Percentiles rank a stretch among this genome's conserved stretches.
These are phyloP conservation scores for Termitomyces sp. DNA, from an alignment of 1,284 basidiomycete species.

Conservation along the genomic window DNA sequence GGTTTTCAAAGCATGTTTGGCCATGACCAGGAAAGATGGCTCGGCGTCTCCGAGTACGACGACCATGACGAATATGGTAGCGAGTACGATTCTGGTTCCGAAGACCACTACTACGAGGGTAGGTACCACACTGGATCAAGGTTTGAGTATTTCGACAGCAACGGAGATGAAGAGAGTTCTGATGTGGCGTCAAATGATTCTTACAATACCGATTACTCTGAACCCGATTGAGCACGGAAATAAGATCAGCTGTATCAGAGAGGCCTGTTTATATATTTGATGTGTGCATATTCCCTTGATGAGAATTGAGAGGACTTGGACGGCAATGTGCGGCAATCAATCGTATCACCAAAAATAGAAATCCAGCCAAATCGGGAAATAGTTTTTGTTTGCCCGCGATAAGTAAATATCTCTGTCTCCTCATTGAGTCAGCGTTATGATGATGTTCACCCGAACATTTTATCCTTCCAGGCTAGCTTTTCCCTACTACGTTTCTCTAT, in stretches of 20 bases:
- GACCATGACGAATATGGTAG: background rate
- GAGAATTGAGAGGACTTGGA: too few species aligned
- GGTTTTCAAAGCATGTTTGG: background rate
- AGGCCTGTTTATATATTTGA: too few species aligned
- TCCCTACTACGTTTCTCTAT: background rate
- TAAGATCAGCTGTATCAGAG: too few species aligned
- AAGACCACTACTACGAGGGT: background rate
- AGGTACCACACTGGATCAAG: background rate
- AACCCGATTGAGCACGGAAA: conserved; percentile 4
- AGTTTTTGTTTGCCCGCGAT: conserved; percentile 3
- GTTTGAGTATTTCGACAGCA: background rate
- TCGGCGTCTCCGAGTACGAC: background rate
- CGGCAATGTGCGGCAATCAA: background rate
- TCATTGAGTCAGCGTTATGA: conserved; percentile 17
- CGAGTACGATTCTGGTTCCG: conserved; percentile 1
- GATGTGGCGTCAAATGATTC: conserved; percentile 2
- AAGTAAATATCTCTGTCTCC: conserved; percentile 4
- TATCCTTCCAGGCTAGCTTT: conserved; percentile 9
- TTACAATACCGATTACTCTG: conserved; percentile 1
- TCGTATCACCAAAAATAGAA: background rate
- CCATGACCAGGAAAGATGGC: background rate
- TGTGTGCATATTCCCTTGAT: too few species aligned
- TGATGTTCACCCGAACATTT: conserved; percentile 13
- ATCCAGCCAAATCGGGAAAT: background rate
- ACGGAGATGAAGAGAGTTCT: conserved; percentile 1